A percentile compares a stretch with the other conserved stretches of the same genome.
Conservation (phyloP, 1,284 basidiomycete species). For the Mycosarcoma maydis region DNA sequence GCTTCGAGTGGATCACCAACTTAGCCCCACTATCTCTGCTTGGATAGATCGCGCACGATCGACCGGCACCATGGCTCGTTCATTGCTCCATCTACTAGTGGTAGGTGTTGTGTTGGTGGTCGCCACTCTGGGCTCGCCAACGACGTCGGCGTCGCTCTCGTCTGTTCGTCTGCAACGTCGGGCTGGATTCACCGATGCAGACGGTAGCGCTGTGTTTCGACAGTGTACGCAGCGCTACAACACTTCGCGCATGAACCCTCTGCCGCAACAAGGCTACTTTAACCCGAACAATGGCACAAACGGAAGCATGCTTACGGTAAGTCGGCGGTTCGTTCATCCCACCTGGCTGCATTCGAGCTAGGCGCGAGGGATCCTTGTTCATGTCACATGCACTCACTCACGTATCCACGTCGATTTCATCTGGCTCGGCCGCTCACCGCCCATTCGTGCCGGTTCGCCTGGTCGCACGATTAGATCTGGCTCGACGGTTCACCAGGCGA, state of each 20-base stretch:
- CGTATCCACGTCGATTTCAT: not conserved
- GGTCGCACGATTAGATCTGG: conserved; percentile 36
- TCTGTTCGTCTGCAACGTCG: conserved; percentile 10
- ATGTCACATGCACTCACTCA: too few species aligned
- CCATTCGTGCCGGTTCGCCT: not conserved
- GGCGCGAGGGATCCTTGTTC: too few species aligned
- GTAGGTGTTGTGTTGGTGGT: conserved; percentile 12
- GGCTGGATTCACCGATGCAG: not conserved
- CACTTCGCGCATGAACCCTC: conserved; percentile 38
- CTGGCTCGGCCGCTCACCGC: not conserved
- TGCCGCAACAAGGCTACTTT: conserved; percentile 32
- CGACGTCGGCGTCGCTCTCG: conserved; percentile 20
- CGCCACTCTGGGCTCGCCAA: not conserved
- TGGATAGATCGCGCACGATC: too few species aligned
- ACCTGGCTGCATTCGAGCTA: conserved; percentile 2
- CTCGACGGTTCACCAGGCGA: conserved; percentile 55
- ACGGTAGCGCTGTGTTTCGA: conserved; percentile 32
- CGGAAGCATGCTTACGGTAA: conserved; percentile 47
- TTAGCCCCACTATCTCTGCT: too few species aligned
- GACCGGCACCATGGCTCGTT: conserved; percentile 7
- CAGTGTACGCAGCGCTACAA: conserved; percentile 42
- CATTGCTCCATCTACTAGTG: conserved; percentile 2
- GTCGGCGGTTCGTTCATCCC: conserved; percentile 3
- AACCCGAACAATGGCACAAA: conserved; percentile 42
- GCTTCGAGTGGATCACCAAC: too few species aligned